Base-by-base conservation (phyloP, 192 early-diverging fungal species). In the Mortierella claussenii region DNA sequence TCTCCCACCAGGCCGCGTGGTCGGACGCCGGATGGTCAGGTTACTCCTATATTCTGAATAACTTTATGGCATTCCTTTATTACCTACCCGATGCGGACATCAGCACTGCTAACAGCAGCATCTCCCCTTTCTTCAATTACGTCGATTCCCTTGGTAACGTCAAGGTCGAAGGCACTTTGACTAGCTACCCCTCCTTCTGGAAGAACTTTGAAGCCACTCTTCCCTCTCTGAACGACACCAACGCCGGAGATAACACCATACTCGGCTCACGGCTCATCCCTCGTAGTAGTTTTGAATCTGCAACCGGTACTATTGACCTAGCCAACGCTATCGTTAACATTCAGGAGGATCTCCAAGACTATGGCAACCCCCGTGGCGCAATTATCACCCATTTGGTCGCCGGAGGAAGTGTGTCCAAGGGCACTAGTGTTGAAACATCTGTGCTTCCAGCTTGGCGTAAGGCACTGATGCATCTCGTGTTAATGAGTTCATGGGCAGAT, bases 241-340 rank as follows among this genome's bases (percentile, higher is more conserved):
- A 34, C 17, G 59, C 59, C n/a, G 78, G 81, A 2, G 23, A 36
- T 42, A 60, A 65, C 40, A 46, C 52, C 28, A 21, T 69, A 13
- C 60, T 83, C 1, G 69, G 75, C 23, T 79, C 80, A 6, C 69
- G 80, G 6, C 46, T 83, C 37, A 69, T 79, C 27, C 79, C 80
- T 23, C 69, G 56, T 1, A 34, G 33, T 32, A 57, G 27, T 6
- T 83, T 83, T 36, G 33, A 67, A n/a, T 60, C 81, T 11, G 1
- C 37, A 12, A 20, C 12, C 3, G 48, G 65, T 9, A 36, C 63
- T 3, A 47, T 50, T 2, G 15, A 27, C 0, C 18, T 82, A 5
- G 13, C 65, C 0, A 18, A 44, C 1, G 48, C 78, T 2, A 26
- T 80, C 8, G 21, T 60, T 42, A 47, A 60, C 17, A 23, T 60